Conservation (phyloP, 768 basidiomycete genomes). For the Wakefieldia striispora region DNA sequence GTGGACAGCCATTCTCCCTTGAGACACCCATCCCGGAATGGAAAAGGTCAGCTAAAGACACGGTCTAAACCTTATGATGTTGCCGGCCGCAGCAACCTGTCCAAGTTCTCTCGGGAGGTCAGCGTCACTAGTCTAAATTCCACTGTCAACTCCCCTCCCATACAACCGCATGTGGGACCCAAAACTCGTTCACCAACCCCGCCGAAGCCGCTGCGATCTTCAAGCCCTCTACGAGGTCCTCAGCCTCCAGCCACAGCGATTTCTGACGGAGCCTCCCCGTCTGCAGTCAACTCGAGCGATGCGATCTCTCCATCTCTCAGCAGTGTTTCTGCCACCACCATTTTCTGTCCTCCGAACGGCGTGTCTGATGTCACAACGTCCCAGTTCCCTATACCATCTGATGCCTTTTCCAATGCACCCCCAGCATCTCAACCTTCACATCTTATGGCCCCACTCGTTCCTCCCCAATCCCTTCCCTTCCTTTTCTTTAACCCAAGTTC, state of each 20-base stretch:
- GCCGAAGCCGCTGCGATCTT: conserved; percentile 17
- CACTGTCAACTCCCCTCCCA: conserved; percentile 43
- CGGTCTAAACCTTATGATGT: conserved; percentile 73
- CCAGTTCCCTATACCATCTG: conserved; percentile 17
- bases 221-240: conserved; percentile 12
- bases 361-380: conserved; percentile 13
- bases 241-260: conserved; percentile 4
- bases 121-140: conserved; percentile 53
- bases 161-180: conserved; percentile 34
- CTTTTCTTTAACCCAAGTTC: conserved; percentile 60
- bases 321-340: conserved; percentile 2
- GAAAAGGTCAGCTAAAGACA: conserved; percentile 50
- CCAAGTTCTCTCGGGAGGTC: conserved; percentile 54
- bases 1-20: conserved; percentile 40
- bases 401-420: conserved; percentile 16
- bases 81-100: conserved; percentile 27
- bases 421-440: conserved; percentile 19
- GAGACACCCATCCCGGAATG: conserved; percentile 44
- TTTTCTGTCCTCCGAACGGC: conserved; percentile 16
- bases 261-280: conserved; percentile 4
- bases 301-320: conserved; percentile 8
- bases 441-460: conserved; percentile 18
- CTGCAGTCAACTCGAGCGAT: conserved; percentile 8
- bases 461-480: conserved; percentile 50
- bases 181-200: conserved; percentile 33